These are phyloP conservation scores for Schoenoplectus tabernaemontani DNA, from an alignment of 202 grass and related monocot species.

Conservation along the genomic window DNA sequence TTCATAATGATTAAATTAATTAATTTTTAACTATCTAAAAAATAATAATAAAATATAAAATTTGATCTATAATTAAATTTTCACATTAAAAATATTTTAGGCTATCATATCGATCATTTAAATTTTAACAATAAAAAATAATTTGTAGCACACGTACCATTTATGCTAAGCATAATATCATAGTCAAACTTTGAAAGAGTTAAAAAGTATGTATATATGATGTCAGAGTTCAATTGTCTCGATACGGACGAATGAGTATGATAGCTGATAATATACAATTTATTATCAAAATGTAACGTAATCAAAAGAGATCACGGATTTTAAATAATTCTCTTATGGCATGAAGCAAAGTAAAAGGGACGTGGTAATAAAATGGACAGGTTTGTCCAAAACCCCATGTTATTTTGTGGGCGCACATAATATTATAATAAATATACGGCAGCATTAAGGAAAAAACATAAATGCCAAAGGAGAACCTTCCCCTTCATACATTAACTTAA, in stretches of 20 bases:
- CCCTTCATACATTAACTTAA: not conserved
- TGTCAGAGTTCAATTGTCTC: not conserved
- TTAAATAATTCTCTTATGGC: not conserved
- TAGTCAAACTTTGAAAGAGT: too few relatives aligned
- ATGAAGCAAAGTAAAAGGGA: not conserved
- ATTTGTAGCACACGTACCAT: too few relatives aligned
- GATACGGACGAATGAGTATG: not conserved
- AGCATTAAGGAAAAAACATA: not conserved
- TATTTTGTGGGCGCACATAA: not conserved
- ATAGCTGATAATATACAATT: not conserved
- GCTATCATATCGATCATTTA: too few relatives aligned
- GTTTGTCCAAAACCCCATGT: not conserved
- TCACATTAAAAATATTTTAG: too few relatives aligned
- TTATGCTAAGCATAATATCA: too few relatives aligned
- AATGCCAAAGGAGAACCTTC: not conserved
- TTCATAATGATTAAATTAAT: too few relatives aligned
- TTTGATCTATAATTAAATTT: too few relatives aligned
- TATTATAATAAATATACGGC: not conserved
- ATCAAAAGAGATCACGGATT: not conserved
- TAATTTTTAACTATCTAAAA: too few relatives aligned
- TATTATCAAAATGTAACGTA: not conserved
- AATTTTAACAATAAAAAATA: too few relatives aligned
- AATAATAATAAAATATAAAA: too few relatives aligned
- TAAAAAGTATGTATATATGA: too few relatives aligned
- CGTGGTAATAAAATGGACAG: not conserved